phyloP scores from a whole-genome alignment of 257 asterid genomes.

The Cruciata laevipes region DNA sequence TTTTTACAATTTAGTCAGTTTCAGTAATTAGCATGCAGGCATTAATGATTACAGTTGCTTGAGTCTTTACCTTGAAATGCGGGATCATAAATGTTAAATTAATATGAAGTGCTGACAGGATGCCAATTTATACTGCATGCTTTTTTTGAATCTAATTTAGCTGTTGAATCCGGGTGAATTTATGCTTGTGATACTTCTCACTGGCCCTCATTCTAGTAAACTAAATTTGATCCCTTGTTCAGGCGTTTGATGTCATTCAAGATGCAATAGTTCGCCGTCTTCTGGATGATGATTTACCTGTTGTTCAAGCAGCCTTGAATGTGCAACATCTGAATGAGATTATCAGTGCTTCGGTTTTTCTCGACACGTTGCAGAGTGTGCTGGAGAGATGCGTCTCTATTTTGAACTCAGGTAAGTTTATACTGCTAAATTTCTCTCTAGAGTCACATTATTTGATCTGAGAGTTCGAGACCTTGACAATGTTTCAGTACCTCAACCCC shows the following conservation, averaged over 20 bases:
- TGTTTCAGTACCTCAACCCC: neutral
- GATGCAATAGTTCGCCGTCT: constrained; percentile 70
- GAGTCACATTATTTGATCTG: neutral
- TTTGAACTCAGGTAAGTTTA: constrained; percentile 55
- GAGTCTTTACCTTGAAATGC: neutral
- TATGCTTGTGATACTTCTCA: neutral
- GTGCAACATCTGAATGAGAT: constrained; percentile 47
- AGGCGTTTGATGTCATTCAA: constrained; percentile 64
- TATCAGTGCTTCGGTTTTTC: constrained; percentile 36
- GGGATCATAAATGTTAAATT: neutral
- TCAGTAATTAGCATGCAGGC: neutral
- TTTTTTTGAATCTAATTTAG: neutral
- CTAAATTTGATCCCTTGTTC: constrained; percentile 20
- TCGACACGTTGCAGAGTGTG: constrained; percentile 48
- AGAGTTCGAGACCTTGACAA: neutral
- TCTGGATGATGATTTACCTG: constrained; percentile 71
- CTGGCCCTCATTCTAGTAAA: constrained; percentile 4
- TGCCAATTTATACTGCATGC: neutral
- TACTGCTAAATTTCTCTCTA: neutral
- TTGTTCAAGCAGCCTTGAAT: constrained; percentile 62
- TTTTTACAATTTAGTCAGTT: neutral
- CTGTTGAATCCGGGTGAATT: neutral
- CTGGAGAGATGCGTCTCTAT: constrained; percentile 53
- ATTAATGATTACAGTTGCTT: neutral
- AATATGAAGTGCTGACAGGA: neutral